phyloP scores from a whole-genome alignment of 1,139 yeast genomes.

The Spencermartinsiella ligniputridi region DNA sequence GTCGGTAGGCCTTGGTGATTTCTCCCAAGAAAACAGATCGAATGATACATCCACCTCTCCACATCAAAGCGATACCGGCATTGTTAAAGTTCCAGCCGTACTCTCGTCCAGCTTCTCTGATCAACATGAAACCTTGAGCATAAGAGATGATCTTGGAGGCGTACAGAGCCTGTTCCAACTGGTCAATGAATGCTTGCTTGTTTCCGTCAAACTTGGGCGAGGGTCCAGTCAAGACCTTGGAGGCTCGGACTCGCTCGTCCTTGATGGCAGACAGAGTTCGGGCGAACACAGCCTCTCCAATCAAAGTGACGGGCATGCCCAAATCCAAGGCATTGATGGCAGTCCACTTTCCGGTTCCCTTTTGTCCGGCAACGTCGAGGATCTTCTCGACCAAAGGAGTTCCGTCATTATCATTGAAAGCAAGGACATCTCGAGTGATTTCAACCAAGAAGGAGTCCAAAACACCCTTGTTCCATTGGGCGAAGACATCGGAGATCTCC shows the following conservation, averaged over 20 bases:
- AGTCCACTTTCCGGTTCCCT: constrained; percentile 99
- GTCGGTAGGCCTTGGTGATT: constrained; percentile 93
- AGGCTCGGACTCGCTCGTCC: constrained; percentile 83
- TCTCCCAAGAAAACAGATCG: constrained; percentile 98
- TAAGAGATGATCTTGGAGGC: constrained; percentile 98
- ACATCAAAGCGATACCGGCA: constrained; percentile 98
- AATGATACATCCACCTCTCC: constrained; percentile 99
- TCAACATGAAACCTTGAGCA: constrained; percentile 99
- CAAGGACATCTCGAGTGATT: constrained; percentile 92
- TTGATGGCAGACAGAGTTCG: constrained; percentile 94
- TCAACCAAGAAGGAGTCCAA: constrained; percentile 95
- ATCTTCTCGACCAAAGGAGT: constrained; percentile 94
- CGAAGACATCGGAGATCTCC: constrained; percentile 91
- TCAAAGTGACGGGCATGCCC: constrained; percentile 97
- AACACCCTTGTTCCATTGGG: constrained; percentile 95
- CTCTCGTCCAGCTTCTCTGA: constrained; percentile 96
- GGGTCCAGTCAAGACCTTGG: constrained; percentile 78
- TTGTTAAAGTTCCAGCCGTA: constrained; percentile 96
- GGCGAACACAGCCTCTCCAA: constrained; percentile 97
- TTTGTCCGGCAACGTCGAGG: constrained; percentile 96
- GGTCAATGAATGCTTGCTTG: constrained; percentile 80
- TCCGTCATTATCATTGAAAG: constrained; percentile 81
- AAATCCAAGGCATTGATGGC: constrained; percentile 96
- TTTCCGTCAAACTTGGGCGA: constrained; percentile 61
- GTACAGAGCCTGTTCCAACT: constrained; percentile 95